A percentile compares a stretch with the other conserved stretches of the same genome.
phyloP scores from a whole-genome alignment of 129 eudicot species.

The Solidago caesia region DNA sequence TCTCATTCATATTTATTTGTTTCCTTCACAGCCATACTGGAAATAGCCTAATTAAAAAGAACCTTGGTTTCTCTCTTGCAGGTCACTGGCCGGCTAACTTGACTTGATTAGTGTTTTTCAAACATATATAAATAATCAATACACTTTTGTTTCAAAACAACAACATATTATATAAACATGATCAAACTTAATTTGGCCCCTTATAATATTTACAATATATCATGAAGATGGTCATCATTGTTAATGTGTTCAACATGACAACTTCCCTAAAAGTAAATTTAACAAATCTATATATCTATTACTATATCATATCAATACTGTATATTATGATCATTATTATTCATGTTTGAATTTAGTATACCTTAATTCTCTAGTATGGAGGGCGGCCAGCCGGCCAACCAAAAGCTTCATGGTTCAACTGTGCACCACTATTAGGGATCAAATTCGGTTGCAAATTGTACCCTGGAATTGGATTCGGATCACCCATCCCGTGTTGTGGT shows the following conservation, averaged over 20 bases:
- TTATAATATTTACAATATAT: neutral
- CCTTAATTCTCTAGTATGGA: constrained; percentile 41
- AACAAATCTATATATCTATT: neutral
- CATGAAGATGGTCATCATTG: neutral
- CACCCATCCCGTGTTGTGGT: constrained; percentile 35
- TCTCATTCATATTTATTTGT: too few relatives aligned
- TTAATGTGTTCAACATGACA: neutral
- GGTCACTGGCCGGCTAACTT: too few relatives aligned
- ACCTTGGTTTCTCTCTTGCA: too few relatives aligned
- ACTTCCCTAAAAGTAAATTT: neutral
- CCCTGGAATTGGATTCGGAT: constrained; percentile 27
- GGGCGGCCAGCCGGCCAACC: constrained; percentile 61
- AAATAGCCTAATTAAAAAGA: too few relatives aligned
- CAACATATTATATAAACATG: too few relatives aligned
- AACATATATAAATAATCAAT: too few relatives aligned
- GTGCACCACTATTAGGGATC: constrained; percentile 51
- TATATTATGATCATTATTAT: neutral
- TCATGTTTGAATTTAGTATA: neutral
- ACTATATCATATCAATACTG: too few relatives aligned
- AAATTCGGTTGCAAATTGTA: constrained; percentile 44
- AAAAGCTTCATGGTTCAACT: constrained; percentile 54
- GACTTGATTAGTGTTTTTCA: too few relatives aligned
- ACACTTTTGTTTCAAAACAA: too few relatives aligned
- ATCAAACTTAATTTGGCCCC: neutral
- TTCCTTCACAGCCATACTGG: too few relatives aligned